Percentiles rank a stretch among this genome's conserved stretches.
phyloP scores from a whole-genome alignment of 495 filamentous ascomycete genomes.

The Neurospora tetrasperma region DNA sequence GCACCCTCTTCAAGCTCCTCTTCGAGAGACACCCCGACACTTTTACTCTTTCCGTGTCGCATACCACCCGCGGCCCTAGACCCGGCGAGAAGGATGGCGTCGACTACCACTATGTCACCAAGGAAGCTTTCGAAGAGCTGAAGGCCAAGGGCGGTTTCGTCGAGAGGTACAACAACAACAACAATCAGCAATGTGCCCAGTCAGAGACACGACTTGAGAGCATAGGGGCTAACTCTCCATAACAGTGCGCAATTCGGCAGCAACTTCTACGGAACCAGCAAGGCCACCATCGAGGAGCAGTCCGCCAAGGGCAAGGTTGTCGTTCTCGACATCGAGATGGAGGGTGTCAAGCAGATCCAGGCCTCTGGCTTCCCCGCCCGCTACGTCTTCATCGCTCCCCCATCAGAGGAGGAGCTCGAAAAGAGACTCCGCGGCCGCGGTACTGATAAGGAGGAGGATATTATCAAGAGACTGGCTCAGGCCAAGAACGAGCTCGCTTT shows the following conservation, averaged over 20 bases:
- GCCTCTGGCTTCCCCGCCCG: slow-evolving; percentile 63
- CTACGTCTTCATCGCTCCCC: slow-evolving; percentile 79
- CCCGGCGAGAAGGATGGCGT: slow-evolving; percentile 63
- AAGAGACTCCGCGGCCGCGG: slow-evolving; percentile 66
- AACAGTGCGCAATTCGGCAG: slow-evolving; percentile 71
- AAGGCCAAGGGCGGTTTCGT: slow-evolving; percentile 67
- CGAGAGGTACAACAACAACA: slow-evolving; percentile 35
- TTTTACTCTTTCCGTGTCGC: slow-evolving; percentile 76
- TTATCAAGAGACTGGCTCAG: slow-evolving; percentile 65
- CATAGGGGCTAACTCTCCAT: background rate
- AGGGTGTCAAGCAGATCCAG: slow-evolving; percentile 95
- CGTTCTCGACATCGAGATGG: slow-evolving; percentile 89
- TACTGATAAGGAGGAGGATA: slow-evolving; percentile 70
- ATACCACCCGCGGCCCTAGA: slow-evolving; percentile 75
- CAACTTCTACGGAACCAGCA: slow-evolving; percentile 80
- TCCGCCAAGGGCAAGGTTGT: slow-evolving; percentile 55
- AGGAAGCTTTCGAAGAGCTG: slow-evolving; percentile 58
- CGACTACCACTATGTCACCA: slow-evolving; percentile 73
- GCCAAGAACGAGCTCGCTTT: slow-evolving; percentile 77
- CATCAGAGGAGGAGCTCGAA: slow-evolving; percentile 64
- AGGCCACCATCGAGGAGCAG: slow-evolving; percentile 65
- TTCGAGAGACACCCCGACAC: slow-evolving; percentile 53
- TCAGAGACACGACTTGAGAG: background rate
- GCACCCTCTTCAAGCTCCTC: slow-evolving; percentile 70
- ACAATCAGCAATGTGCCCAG: background rate